Percentiles rank a stretch among this genome's conserved stretches.
Conservation (phyloP, 768 basidiomycete genomes). For the Chalciporus chontae region DNA sequence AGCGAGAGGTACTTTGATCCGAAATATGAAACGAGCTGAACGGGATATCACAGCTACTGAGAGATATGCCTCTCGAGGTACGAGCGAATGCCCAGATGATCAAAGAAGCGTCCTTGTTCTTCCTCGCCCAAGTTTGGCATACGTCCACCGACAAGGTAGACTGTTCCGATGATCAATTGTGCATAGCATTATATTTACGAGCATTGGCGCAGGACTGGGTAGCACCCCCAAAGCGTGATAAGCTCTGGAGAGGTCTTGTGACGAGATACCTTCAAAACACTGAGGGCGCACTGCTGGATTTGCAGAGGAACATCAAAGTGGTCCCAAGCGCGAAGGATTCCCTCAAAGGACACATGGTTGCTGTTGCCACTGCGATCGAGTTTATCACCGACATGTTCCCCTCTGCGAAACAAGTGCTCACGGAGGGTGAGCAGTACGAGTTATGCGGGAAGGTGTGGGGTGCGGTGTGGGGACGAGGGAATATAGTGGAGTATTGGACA, state of each 20-base stretch:
- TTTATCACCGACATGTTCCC: slow-evolving; percentile 24
- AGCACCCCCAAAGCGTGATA: slow-evolving; percentile 18
- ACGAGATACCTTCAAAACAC: slow-evolving; percentile 22
- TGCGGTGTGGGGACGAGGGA: slow-evolving; percentile 13
- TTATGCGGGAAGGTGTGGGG: slow-evolving; percentile 23
- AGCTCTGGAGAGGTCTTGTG: slow-evolving; percentile 17
- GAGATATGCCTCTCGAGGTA: slow-evolving; percentile 17
- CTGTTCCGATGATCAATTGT: background rate
- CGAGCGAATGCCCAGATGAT: slow-evolving; percentile 18
- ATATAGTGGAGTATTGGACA: slow-evolving; percentile 15
- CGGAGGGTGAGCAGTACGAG: slow-evolving; percentile 12
- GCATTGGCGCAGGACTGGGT: slow-evolving; percentile 18
- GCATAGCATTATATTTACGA: background rate
- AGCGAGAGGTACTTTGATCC: background rate
- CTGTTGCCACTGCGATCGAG: slow-evolving; percentile 17
- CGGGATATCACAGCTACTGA: slow-evolving; percentile 9
- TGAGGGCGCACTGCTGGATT: slow-evolving; percentile 12
- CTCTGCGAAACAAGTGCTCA: slow-evolving; percentile 8
- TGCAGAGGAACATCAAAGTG: slow-evolving; percentile 11
- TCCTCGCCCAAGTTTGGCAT: slow-evolving; percentile 10
- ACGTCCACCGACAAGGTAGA: slow-evolving; percentile 11
- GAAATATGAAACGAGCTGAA: slow-evolving; percentile 1
- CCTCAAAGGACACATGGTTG: slow-evolving; percentile 15
- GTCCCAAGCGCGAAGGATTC: slow-evolving; percentile 10
- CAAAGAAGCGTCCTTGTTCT: slow-evolving; percentile 23